Base-by-base conservation (phyloP, 2,329 filamentous ascomycete species). In the Pseudogymnoascus sp. region DNA sequence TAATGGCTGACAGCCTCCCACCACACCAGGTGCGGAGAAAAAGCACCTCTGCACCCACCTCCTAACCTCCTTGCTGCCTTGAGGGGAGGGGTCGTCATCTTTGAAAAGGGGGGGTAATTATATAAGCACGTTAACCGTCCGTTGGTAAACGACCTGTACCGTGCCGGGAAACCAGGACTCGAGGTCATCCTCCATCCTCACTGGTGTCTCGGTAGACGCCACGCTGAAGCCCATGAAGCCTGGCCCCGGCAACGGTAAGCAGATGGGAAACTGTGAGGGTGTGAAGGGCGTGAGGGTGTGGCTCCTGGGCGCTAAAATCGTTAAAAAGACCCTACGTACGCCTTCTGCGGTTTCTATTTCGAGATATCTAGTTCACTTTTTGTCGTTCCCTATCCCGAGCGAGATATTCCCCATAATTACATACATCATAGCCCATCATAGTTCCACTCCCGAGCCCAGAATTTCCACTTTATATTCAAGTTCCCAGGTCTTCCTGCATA, bases 201-300 rank as follows among this genome's bases (percentile, higher is more conserved):
- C 43, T 49, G 43, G 43, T 49, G 43, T 49, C 43, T 49, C 43
- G 43, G 43, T 49, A 49, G 43, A 49, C 43, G 43, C 43, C 43
- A 49, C 43, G 43, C 21, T 49, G 21, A 49, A 26, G 12, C 21
- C 43, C 39, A 43, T 43, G 6, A 49, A 26, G 43, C 43, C 43
- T 49, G 21, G 43, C 12, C 21, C 43, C 21, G 23, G 23, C 21
- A 23, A 23, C 41, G 41, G 41, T 43, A 43, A 49, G 21, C 43
- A 26, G 12, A n/a, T 23, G 12, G 41, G 19, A 10, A 39, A 19
- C 39, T 21, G 5, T 21, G 39, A 8, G 11, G 21, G 21, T 26
- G 10, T 23, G 41, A 43, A 16, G 39, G 39, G 26, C 7, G 26
- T 29, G 26, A 29, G 26, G 21, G 21, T n/a, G 5, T 23, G 41